phyloP scores from a whole-genome alignment of 1,284 basidiomycete species.

The Austroboletus rostrupii region DNA sequence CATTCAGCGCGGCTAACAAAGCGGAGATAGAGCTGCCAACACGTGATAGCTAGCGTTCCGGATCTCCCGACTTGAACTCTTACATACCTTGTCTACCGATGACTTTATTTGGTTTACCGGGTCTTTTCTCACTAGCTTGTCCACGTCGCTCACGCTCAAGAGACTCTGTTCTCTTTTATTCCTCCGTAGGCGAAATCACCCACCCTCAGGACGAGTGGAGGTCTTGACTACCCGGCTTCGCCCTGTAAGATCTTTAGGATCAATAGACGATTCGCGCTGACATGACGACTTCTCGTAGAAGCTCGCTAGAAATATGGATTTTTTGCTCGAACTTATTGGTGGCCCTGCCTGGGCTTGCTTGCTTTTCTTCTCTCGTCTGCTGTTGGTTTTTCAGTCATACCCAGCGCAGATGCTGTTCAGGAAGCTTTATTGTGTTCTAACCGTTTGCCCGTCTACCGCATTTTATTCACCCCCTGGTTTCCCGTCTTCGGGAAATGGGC shows the following conservation, averaged over 20 bases:
- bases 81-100: not conserved
- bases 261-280: not conserved
- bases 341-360: conserved; percentile 17
- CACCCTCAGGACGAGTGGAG: not conserved
- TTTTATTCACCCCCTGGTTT: conserved; percentile 46
- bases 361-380: conserved; percentile 8
- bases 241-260: not conserved
- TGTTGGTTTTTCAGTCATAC: conserved; percentile 19
- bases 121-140: not conserved
- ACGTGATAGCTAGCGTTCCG: not conserved
- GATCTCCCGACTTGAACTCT: not conserved
- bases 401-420: conserved; percentile 17
- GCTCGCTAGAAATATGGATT: conserved; percentile 20
- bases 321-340: conserved; percentile 15
- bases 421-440: conserved; percentile 22
- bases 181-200: not conserved
- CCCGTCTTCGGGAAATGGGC: conserved; percentile 65
- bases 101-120: conserved; percentile 12
- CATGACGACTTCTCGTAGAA: not conserved
- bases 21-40: not conserved
- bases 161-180: not conserved
- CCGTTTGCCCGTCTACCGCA: conserved; percentile 15
- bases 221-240: not conserved
- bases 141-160: conserved; percentile 1
- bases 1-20: not conserved